Evolutionary conservation across 2,329 filamentous ascomycete genomes (phyloP), one percentile per base, ranked within the genome.

Genomic region (Huntiella abstrusa): DNA sequence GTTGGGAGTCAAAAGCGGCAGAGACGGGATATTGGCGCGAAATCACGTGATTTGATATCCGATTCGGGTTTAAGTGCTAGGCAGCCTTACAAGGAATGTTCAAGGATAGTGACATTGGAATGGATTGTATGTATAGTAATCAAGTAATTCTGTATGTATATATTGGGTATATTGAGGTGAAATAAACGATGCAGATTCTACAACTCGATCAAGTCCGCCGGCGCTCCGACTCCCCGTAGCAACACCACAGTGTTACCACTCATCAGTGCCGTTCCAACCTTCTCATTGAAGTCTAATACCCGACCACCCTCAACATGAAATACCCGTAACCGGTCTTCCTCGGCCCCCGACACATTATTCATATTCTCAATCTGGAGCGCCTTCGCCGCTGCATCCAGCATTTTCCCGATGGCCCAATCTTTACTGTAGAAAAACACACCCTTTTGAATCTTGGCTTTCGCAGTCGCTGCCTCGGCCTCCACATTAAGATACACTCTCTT

Each of bases 271-370:
- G 69, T 68, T 4, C 85, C 86, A 47, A 94, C 68, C 66, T 88
- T 87, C 62, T 95, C 87, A 17, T 73, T 77, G 56, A 92, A 98
- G 50, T 91, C 87, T 52, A 98, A 61, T 51, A 98, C 60, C 49
- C 85, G 68, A 0, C 91, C 91, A 0, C 81, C 83, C 58, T 98
- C 87, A 0, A 98, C 83, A 59, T 96, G 87, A 57, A 94, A 98
- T 0, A 98, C 77, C 6, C 91, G 67, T 53, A 98, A 60, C 60
- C 81, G 81, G 49, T 86, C 79, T 58, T 81, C 77, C 64, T 92
- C 84, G 10, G 79, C 71, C 2, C 71, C 73, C 1, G 75, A 78
- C 54, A 80, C 70, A 55, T 92, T 92, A 57, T 93, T 93, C 52
- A 88, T 62, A 54, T 93, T 93, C 56, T 82, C 71, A 6, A 92